Conservation (phyloP, 2,329 filamentous ascomycete genomes). For the Elsinoe arachidis region DNA sequence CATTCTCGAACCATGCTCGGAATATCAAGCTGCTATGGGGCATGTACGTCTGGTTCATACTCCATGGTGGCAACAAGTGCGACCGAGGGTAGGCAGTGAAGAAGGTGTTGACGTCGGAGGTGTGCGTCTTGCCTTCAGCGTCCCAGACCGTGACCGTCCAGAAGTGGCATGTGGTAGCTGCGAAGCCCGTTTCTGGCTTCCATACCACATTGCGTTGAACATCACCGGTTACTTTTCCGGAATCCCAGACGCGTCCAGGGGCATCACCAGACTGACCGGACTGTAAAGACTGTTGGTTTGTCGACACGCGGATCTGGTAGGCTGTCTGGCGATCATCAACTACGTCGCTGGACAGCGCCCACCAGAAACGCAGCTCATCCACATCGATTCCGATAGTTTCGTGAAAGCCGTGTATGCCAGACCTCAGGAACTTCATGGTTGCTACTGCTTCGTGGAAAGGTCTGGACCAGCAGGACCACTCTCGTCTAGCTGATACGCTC, state of each 20-base stretch:
- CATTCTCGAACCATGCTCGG: constrained; percentile 35
- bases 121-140: constrained; percentile 22
- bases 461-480: not conserved
- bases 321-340: constrained; percentile 28
- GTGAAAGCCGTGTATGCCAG: constrained; percentile 34
- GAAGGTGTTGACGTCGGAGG: constrained; percentile 28
- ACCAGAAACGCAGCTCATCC: constrained; percentile 31
- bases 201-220: constrained; percentile 26
- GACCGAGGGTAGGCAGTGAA: constrained; percentile 34
- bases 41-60: constrained; percentile 39
- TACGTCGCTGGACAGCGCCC: constrained; percentile 25
- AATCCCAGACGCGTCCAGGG: constrained; percentile 19
- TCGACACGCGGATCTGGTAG: constrained; percentile 23
- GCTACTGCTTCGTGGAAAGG: not conserved
- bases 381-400: constrained; percentile 34
- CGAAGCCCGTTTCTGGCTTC: constrained; percentile 27
- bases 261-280: not conserved
- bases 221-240: constrained; percentile 18
- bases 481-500: not conserved
- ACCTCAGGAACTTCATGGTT: constrained; percentile 25
- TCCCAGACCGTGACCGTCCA: constrained; percentile 34
- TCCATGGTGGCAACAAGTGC: constrained; percentile 31
- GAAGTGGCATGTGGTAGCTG: constrained; percentile 29
- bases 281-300: not conserved
- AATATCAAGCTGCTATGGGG: constrained; percentile 36